These are phyloP conservation scores for Lanmaoa pseudosensibilis DNA, from an alignment of 768 basidiomycete genomes.

Conservation along the genomic window DNA sequence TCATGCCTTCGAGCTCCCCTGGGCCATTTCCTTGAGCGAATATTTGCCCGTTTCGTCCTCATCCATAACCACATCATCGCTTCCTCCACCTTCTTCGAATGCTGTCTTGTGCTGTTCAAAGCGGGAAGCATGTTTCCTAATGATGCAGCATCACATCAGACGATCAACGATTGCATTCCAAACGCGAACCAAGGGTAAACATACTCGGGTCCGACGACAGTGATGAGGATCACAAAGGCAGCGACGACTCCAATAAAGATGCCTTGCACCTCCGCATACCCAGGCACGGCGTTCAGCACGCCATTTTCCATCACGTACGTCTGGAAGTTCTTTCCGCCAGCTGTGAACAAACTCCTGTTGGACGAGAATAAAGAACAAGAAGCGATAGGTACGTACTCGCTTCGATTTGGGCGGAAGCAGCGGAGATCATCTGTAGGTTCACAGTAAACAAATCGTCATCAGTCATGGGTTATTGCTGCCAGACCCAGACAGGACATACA, in stretches of 20 bases:
- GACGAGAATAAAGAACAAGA: background rate
- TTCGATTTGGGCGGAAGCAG: constrained; percentile 80
- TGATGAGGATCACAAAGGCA: constrained; percentile 72
- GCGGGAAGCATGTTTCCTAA: constrained; percentile 71
- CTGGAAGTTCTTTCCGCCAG: constrained; percentile 59
- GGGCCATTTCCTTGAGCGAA: constrained; percentile 11
- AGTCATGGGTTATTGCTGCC: background rate
- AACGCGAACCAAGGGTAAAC: constrained; percentile 27
- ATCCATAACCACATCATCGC: constrained; percentile 43
- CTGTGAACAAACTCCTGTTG: constrained; percentile 29
- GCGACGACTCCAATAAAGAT: constrained; percentile 85
- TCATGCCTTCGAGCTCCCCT: constrained; percentile 6
- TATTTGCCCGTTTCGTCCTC: constrained; percentile 11
- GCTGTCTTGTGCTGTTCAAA: constrained; percentile 84
- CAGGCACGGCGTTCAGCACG: constrained; percentile 43
- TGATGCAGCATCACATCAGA: background rate
- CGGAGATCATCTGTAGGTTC: constrained; percentile 54
- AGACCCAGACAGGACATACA: constrained; percentile 24
- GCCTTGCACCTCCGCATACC: constrained; percentile 79
- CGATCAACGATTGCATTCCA: background rate
- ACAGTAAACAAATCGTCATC: background rate
- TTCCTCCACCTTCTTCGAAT: constrained; percentile 71
- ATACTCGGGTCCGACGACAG: constrained; percentile 76
- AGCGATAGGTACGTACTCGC: constrained; percentile 44
- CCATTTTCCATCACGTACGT: constrained; percentile 49